These are phyloP conservation scores for Chalaropsis ovoidea DNA, from an alignment of 2,329 filamentous ascomycete genomes.

Conservation along the genomic window DNA sequence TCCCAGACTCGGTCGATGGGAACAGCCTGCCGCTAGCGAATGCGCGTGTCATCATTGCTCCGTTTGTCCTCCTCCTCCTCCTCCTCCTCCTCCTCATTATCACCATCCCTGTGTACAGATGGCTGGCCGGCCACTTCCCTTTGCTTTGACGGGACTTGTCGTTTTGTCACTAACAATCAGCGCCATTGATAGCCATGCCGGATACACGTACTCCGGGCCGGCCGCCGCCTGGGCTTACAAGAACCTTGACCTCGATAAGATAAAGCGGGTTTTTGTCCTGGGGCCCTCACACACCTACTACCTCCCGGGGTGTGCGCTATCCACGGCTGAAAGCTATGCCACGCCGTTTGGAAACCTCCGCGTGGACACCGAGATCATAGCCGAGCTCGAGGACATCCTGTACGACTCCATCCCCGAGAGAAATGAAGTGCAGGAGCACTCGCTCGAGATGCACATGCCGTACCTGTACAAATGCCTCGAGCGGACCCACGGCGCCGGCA, in stretches of 20 bases:
- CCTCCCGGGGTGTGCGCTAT: slow-evolving; percentile 65
- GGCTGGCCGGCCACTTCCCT: neutral
- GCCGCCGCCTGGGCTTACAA: slow-evolving; percentile 95
- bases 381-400: slow-evolving; percentile 38
- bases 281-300: slow-evolving; percentile 87
- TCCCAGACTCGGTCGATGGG: slow-evolving; percentile 55
- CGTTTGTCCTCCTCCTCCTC: slow-evolving; percentile 47
- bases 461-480: slow-evolving; percentile 73
- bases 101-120: neutral
- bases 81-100: no score
- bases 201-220: slow-evolving; percentile 82
- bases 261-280: slow-evolving; percentile 81
- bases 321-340: slow-evolving; percentile 57
- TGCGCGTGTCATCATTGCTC: slow-evolving; percentile 80
- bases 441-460: slow-evolving; percentile 90
- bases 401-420: slow-evolving; percentile 48
- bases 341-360: slow-evolving; percentile 64
- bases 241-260: slow-evolving; percentile 66
- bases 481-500: slow-evolving; percentile 37
- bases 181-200: slow-evolving; percentile 60
- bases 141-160: slow-evolving; percentile 8
- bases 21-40: slow-evolving; percentile 55
- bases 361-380: slow-evolving; percentile 51
- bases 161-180: slow-evolving; percentile 9
- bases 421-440: slow-evolving; percentile 77